Evolutionary conservation across 2,329 filamentous ascomycete species (phyloP), one percentile per base, ranked within the genome.

Genomic region (Sclerotinia nivalis): DNA sequence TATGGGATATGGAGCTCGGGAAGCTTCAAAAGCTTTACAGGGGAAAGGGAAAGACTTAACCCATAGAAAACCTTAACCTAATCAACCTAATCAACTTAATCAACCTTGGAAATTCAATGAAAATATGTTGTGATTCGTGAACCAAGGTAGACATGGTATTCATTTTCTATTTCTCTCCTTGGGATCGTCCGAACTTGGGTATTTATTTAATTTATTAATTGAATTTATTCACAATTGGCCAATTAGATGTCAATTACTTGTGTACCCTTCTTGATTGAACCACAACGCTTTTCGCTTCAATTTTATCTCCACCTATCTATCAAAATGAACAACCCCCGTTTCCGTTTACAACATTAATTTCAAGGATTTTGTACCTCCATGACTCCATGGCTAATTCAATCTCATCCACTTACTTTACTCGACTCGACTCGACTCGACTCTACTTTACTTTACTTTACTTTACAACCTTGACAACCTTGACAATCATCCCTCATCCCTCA

Each of bases 351-450:
- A 37, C 34, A 37, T 37, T 37, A 8, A 20, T 55, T 31, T 1
- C 54, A 55, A 55, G 54, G 18, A 55, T 54, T 55, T 28, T 55
- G 15, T 55, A 31, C 31, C 31, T 10, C 15, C 28, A 55, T 34
- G 40, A 43, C 4, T 43, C 15, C 40, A 18, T 43, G 28, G 34
- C 31, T 34, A 34, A 56, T 34, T 28, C 22, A 34, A 56, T 31
- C 10, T 7, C 0, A 37, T 56, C 12, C 12, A 8, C 20, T 34
- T 56, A 22, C 2, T 7, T 4, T 0, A 1, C 1, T n/a, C n/a
- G n/a, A n/a, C n/a, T n/a, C n/a, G n/a, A n/a, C n/a, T n/a, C n/a
- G n/a, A n/a, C n/a, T n/a, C n/a, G n/a, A n/a, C n/a, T 43, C 40
- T 3, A 34, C 54, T 34, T 34, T 13, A 34, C 20, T 8, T 31